Conservation (phyloP, 768 basidiomycete species). For the Leucocoprinus leucothites region DNA sequence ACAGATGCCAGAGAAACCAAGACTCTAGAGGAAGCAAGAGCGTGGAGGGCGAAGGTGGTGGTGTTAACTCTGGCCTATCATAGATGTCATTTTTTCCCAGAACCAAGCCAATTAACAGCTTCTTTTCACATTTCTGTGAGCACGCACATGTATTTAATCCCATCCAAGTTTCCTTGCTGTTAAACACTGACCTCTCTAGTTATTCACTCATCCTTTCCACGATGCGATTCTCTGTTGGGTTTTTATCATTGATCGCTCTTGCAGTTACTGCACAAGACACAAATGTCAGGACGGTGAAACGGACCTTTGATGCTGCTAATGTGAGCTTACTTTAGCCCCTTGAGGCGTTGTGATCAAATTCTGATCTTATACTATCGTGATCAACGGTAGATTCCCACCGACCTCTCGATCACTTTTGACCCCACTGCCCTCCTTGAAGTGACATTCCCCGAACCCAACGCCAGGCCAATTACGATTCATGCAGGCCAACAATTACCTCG, state of each 20-base stretch:
- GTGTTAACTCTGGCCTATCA: too few species aligned
- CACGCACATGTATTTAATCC: background rate
- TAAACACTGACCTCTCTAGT: background rate
- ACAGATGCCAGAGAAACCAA: too few species aligned
- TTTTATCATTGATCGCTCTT: conserved; percentile 11
- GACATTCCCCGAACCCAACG: conserved; percentile 27
- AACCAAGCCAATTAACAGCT: background rate
- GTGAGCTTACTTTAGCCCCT: conserved; percentile 15
- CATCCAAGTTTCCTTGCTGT: too few species aligned
- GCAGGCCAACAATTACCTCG: conserved; percentile 32
- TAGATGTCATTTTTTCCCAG: background rate
- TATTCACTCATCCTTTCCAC: background rate
- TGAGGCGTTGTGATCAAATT: background rate
- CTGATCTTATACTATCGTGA: background rate
- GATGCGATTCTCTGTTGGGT: conserved; percentile 7
- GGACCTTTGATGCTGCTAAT: conserved; percentile 26
- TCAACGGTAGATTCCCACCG: conserved; percentile 28
- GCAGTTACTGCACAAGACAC: conserved; percentile 25
- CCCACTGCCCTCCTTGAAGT: conserved; percentile 33
- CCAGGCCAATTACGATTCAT: conserved; percentile 27
- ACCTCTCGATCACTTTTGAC: conserved; percentile 29
- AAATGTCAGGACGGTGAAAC: conserved; percentile 24
- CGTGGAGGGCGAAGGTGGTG: background rate
- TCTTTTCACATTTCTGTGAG: background rate
- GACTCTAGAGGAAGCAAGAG: too few species aligned